Evolutionary conservation across 2,329 filamentous ascomycete genomes (phyloP), one percentile per base, ranked within the genome.

Genomic region (Xylaria sp.): DNA sequence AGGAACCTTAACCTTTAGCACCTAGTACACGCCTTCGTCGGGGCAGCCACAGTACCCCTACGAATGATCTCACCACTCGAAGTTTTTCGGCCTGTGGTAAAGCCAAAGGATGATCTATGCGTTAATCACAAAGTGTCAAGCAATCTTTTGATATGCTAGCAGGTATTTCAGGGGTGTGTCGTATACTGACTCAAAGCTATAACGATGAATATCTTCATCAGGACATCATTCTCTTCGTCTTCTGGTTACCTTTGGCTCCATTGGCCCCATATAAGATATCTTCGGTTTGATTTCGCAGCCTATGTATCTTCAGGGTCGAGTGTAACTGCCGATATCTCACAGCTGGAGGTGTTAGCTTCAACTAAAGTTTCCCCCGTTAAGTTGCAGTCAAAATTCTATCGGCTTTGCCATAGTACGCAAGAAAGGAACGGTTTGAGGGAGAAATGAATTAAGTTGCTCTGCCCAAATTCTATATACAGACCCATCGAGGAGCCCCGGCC

Each of bases 401-500:
- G 2, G 23, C 0, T 5, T 5, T 15, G 7, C 6, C 13, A 49
- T 17, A 28, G 1, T n/a, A 49, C 46, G 23, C 11, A 28, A 28
- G 20, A 15, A 6, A 23, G 6, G 11, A 4, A 36, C 3, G 1
- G 9, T 26, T n/a, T 13, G 3, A 42, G 26, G 23, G 13, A 26
- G 23, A 26, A 53, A 51, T 40, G 13, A 9, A 28, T 48, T 48
- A 17, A 6, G 53, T 49, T 46, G n/a, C 7, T 31, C 61, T 38
- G 15, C 26, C 33, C 11, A 40, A 42, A 2, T 38, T 51, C 33
- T 36, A 62, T 31, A 59, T 48, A 48, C 9, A 42, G 20, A n/a
- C 49, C 51, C 28, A 1, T 36, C 31, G 13, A 67, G 17, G 54
- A 48, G 33, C 54, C 61, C 31, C 42, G 49, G 33, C 65, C 65